Evolutionary conservation across 2,329 filamentous ascomycete genomes (phyloP).

Genomic region (Harringtonia aguacate): DNA sequence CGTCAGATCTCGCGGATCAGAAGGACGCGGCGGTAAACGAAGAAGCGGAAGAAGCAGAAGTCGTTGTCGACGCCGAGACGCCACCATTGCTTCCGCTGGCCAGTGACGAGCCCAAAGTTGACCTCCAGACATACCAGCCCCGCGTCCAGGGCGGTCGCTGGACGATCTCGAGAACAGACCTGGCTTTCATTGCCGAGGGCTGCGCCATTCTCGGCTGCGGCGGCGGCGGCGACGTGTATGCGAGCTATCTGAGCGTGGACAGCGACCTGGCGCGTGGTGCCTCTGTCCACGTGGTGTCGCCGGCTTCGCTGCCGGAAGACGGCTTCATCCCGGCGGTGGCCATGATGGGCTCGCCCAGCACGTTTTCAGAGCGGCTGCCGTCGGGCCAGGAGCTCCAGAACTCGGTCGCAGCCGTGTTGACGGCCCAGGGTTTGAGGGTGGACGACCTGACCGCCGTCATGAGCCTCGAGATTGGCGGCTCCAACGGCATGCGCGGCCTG

Average conservation of each 20-base stretch:
- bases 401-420: neutral
- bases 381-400: neutral
- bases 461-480: slow-evolving; percentile 54
- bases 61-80: no score
- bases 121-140: slow-evolving; percentile 34
- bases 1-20: no score
- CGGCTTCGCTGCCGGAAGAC: neutral
- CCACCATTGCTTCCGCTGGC: no score
- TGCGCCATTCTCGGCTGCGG: slow-evolving; percentile 52
- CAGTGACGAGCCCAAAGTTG: slow-evolving; percentile 18
- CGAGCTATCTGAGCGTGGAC: neutral
- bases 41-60: no score
- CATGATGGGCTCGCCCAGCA: neutral
- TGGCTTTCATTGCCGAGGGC: slow-evolving; percentile 44
- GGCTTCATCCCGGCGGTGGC: neutral
- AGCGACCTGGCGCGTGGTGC: neutral
- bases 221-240: slow-evolving; percentile 44
- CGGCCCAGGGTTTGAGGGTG: neutral
- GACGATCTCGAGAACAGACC: slow-evolving; percentile 46
- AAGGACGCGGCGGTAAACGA: no score
- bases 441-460: slow-evolving; percentile 31
- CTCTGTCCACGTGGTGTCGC: neutral
- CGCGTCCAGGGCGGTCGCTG: slow-evolving; percentile 40
- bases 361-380: neutral
- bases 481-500: slow-evolving; percentile 48